Evolutionary conservation across 1,284 basidiomycete species (phyloP).

Genomic region (Tylopilus orsonianus): DNA sequence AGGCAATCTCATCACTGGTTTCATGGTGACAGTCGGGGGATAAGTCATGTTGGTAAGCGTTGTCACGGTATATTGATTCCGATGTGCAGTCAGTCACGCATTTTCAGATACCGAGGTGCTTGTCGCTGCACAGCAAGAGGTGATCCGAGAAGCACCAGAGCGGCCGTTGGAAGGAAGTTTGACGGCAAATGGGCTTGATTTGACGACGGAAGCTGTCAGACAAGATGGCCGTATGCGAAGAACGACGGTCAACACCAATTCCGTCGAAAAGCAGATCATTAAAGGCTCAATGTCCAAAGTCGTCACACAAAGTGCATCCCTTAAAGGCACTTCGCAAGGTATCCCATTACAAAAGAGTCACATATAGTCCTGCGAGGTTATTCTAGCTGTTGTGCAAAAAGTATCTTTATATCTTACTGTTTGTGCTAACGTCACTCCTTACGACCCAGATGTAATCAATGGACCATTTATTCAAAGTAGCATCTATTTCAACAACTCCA

Average conservation of each 20-base stretch:
- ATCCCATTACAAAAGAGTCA: slow-evolving; percentile 13
- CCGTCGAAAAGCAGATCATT: slow-evolving; percentile 53
- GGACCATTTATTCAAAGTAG: slow-evolving; percentile 1
- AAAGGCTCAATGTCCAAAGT: slow-evolving; percentile 58
- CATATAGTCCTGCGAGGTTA: slow-evolving; percentile 4
- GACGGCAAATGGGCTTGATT: slow-evolving; percentile 35
- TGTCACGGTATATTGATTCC: slow-evolving; percentile 2
- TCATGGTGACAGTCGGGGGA: slow-evolving; percentile 52
- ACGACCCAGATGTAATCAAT: slow-evolving; percentile 14
- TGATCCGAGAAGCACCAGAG: slow-evolving; percentile 26
- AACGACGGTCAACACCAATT: slow-evolving; percentile 38
- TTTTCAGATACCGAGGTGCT: slow-evolving; percentile 28
- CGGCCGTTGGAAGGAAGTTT: slow-evolving; percentile 24
- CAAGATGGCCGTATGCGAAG: slow-evolving; percentile 44
- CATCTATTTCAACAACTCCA: slow-evolving; percentile 11
- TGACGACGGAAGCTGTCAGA: slow-evolving; percentile 37
- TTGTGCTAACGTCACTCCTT: slow-evolving; percentile 13
- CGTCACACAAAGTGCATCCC: slow-evolving; percentile 32
- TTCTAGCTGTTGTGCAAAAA: slow-evolving; percentile 3
- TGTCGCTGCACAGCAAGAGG: slow-evolving; percentile 23
- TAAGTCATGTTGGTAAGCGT: slow-evolving; percentile 52
- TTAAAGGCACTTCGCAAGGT: slow-evolving; percentile 11
- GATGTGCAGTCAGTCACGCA: slow-evolving; percentile 1
- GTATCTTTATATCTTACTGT: slow-evolving; percentile 16
- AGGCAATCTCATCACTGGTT: slow-evolving; percentile 67